Evolutionary conservation across 352 stramenopile genomes (phyloP).

Genomic region (Phytophthora citricola): DNA sequence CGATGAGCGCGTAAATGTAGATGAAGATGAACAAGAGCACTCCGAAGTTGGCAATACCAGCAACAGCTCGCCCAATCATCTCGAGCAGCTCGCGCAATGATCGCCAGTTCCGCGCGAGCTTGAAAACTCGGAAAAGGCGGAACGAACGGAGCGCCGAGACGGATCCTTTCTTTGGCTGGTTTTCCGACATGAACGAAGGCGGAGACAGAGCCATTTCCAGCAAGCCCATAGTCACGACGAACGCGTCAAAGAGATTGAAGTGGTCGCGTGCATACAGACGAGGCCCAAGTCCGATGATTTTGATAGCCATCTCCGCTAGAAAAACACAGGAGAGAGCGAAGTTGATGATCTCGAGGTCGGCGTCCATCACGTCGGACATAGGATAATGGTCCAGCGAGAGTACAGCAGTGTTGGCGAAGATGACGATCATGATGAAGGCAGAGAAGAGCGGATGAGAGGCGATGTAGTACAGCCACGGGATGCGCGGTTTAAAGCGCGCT

Average conservation of each 20-base stretch:
- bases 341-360: slow-evolving; percentile 75
- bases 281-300: slow-evolving; percentile 78
- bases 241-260: slow-evolving; percentile 87
- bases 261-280: slow-evolving; percentile 67
- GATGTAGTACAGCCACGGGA: slow-evolving; percentile 53
- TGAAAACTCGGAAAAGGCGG: slow-evolving; percentile 93
- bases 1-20: slow-evolving; percentile 93
- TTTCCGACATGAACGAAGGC: slow-evolving; percentile 67
- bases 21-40: slow-evolving; percentile 95
- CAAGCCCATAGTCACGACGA: slow-evolving; percentile 76
- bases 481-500: slow-evolving; percentile 21
- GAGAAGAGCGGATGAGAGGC: slow-evolving; percentile 64
- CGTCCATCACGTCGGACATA: slow-evolving; percentile 55
- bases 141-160: slow-evolving; percentile 91
- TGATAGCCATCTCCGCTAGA: slow-evolving; percentile 76
- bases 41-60: slow-evolving; percentile 93
- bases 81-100: slow-evolving; percentile 90
- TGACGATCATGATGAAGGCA: slow-evolving; percentile 68
- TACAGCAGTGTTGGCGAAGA: slow-evolving; percentile 83
- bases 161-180: slow-evolving; percentile 62
- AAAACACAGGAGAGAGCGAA: slow-evolving; percentile 81
- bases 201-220: slow-evolving; percentile 72
- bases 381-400: slow-evolving; percentile 85
- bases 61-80: slow-evolving; percentile 86
- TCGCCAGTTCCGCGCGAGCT: slow-evolving; percentile 92